phyloP scores from a whole-genome alignment of 179 eudicot species.

The Patellifolia procumbens region DNA sequence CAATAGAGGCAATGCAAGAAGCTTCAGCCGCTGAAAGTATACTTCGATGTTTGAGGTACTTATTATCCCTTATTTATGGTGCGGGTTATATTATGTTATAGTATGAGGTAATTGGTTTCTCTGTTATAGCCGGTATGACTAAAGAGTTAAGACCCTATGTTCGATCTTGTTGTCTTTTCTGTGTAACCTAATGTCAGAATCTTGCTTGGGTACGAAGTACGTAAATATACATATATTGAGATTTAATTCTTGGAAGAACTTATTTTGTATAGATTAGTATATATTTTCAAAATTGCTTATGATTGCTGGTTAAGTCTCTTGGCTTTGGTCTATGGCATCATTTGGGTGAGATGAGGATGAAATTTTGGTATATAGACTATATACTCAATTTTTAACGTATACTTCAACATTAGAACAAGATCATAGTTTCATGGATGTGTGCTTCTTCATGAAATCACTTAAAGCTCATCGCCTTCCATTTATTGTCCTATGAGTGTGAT shows the following conservation, averaged over 20 bases:
- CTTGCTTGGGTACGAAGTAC: background rate
- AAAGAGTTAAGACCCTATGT: background rate
- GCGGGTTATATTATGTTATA: background rate
- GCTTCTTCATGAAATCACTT: no score
- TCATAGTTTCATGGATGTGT: no score
- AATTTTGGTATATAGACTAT: no score
- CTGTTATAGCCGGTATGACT: background rate
- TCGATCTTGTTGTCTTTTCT: background rate
- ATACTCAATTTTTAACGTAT: no score
- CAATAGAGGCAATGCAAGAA: conserved; percentile 86
- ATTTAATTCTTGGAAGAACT: background rate
- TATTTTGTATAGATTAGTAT: background rate
- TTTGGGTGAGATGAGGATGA: background rate
- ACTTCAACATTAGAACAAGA: background rate
- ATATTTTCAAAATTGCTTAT: background rate
- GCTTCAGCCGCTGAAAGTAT: conserved; percentile 84
- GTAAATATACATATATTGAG: background rate
- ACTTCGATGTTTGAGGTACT: conserved; percentile 80
- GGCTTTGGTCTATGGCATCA: background rate
- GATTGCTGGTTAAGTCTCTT: background rate
- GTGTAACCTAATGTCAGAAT: background rate
- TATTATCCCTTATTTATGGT: background rate
- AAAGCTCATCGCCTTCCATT: no score
- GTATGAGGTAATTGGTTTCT: background rate
- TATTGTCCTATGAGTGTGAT: no score